Percentiles rank a stretch among this genome's conserved stretches.
These are phyloP conservation scores for Cryptococcus floricola DNA, from an alignment of 1,284 basidiomycete genomes.

Conservation along the genomic window DNA sequence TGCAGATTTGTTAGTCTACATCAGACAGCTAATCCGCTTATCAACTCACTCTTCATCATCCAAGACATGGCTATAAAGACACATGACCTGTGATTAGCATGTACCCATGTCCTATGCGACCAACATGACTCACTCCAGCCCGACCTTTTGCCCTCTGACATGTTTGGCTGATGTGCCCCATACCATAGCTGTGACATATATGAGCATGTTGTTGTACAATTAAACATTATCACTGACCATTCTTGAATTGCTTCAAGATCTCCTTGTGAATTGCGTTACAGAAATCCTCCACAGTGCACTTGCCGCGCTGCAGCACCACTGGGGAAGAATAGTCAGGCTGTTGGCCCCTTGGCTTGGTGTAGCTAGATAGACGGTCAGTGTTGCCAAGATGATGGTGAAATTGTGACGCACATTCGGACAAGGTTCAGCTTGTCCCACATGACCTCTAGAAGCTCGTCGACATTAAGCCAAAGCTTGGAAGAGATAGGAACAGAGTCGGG, in stretches of 20 bases:
- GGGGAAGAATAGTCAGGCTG: constrained; percentile 77
- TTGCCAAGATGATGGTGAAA: not conserved
- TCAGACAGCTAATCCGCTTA: not conserved
- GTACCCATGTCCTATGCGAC: not conserved
- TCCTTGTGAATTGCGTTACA: constrained; percentile 60
- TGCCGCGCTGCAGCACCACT: constrained; percentile 61
- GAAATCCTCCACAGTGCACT: constrained; percentile 78
- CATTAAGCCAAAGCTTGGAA: constrained; percentile 85
- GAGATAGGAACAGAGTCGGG: constrained; percentile 88
- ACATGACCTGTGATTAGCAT: not conserved
- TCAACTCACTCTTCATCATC: constrained; percentile 71
- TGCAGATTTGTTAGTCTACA: constrained; percentile 4
- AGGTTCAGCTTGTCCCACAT: constrained; percentile 90
- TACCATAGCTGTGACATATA: constrained; percentile 50
- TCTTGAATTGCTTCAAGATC: constrained; percentile 48
- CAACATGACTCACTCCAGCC: constrained; percentile 58
- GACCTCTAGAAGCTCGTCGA: constrained; percentile 85
- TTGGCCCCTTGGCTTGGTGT: constrained; percentile 91
- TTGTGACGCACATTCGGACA: constrained; percentile 64
- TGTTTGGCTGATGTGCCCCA: constrained; percentile 76
- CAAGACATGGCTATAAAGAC: constrained; percentile 57
- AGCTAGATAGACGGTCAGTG: constrained; percentile 32
- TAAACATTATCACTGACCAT: constrained; percentile 15
- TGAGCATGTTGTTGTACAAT: not conserved
- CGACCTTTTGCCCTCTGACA: constrained; percentile 91